Conservation (phyloP, 768 basidiomycete species). For the Termitomyces sp. region DNA sequence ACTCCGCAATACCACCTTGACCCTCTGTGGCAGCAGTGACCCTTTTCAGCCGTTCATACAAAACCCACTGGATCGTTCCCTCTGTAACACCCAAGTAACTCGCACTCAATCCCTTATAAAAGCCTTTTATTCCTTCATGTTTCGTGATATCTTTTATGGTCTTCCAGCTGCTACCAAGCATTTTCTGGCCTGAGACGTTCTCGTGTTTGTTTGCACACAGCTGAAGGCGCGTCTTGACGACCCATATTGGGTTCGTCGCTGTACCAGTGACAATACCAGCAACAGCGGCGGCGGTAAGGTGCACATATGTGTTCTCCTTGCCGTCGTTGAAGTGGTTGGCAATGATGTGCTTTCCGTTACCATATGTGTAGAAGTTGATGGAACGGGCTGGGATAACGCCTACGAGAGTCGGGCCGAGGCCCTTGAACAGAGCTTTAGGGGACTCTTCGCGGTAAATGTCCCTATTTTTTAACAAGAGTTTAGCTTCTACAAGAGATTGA, state of each 20-base stretch:
- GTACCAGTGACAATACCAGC: constrained; percentile 87
- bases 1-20: constrained; percentile 54
- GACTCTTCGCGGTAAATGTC: constrained; percentile 90
- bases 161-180: constrained; percentile 47
- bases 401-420: constrained; percentile 89
- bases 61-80: constrained; percentile 93
- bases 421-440: constrained; percentile 85
- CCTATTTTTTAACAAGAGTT: constrained; percentile 28
- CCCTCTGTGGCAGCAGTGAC: constrained; percentile 50
- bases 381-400: constrained; percentile 94
- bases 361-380: constrained; percentile 97
- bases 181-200: constrained; percentile 14
- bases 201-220: constrained; percentile 37
- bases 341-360: constrained; percentile 90
- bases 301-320: constrained; percentile 78
- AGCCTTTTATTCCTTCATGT: constrained; percentile 79
- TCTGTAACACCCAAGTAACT: constrained; percentile 96
- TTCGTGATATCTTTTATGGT: constrained; percentile 71
- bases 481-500: not conserved
- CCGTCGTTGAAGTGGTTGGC: constrained; percentile 78
- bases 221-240: constrained; percentile 95
- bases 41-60: constrained; percentile 89
- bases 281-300: constrained; percentile 77
- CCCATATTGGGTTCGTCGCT: constrained; percentile 98
- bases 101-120: constrained; percentile 94